phyloP scores from a whole-genome alignment of 2,329 filamentous ascomycete species.

The Onygena corvina region DNA sequence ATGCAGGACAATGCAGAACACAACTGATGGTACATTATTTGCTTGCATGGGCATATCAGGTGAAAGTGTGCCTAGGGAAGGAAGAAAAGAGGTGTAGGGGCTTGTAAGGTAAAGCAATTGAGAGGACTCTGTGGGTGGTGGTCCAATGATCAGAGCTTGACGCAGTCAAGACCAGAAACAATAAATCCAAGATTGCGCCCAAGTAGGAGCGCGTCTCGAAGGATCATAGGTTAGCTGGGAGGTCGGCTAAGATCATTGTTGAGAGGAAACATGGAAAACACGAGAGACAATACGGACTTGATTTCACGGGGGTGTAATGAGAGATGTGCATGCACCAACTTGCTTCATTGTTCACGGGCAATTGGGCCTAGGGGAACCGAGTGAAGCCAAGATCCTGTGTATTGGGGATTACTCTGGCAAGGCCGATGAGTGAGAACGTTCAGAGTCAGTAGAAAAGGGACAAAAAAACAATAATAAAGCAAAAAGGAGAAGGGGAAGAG shows the following conservation, averaged over 20 bases:
- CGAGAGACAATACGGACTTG: background rate
- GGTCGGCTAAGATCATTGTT: background rate
- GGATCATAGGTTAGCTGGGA: background rate
- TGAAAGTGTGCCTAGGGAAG: conserved; percentile 2
- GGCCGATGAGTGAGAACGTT: background rate
- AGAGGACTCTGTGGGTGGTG: background rate
- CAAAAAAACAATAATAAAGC: conserved; percentile 10
- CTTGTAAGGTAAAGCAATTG: background rate
- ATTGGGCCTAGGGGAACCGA: background rate
- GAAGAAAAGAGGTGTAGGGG: conserved; percentile 4
- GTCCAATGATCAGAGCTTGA: conserved; percentile 4
- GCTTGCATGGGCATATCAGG: conserved; percentile 6
- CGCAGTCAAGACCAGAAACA: background rate
- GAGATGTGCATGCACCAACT: background rate
- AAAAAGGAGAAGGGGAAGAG: conserved; percentile 12
- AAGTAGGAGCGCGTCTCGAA: too few species aligned
- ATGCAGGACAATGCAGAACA: conserved; percentile 8
- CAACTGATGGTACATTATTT: conserved; percentile 8
- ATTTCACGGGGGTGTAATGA: background rate
- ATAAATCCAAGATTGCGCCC: background rate
- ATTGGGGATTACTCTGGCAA: background rate
- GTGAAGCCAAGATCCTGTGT: background rate
- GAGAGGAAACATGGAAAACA: background rate
- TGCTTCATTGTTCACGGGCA: background rate
- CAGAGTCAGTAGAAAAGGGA: background rate